A percentile compares a stretch with the other conserved stretches of the same genome.
These are phyloP conservation scores for Globisporangium uncinulatum DNA, from an alignment of 352 stramenopile genomes.

Conservation along the genomic window DNA sequence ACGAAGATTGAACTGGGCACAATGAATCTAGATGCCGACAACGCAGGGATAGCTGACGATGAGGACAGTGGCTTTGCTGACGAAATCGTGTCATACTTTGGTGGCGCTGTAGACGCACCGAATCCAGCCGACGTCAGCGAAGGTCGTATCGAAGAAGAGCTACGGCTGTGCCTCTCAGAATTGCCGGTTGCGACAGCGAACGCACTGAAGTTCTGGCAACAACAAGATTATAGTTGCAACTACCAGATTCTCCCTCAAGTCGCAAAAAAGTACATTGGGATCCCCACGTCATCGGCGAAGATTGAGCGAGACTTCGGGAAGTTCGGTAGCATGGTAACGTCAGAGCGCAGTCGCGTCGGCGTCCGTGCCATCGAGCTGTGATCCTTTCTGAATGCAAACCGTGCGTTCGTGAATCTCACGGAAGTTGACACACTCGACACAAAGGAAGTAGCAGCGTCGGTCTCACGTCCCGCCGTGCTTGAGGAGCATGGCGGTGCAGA, in stretches of 20 bases:
- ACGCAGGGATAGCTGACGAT: background rate
- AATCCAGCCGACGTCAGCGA: background rate
- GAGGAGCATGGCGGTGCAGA: too few species aligned
- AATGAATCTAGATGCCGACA: background rate
- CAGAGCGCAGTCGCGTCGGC: too few species aligned
- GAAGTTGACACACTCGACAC: too few species aligned
- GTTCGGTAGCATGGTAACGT: conserved; percentile 7
- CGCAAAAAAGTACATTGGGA: conserved; percentile 4
- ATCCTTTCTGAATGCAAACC: too few species aligned
- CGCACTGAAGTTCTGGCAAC: background rate
- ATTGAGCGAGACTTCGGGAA: conserved; percentile 13
- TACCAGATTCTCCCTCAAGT: conserved; percentile 6
- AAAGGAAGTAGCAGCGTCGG: too few species aligned
- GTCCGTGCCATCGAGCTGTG: too few species aligned
- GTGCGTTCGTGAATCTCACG: too few species aligned
- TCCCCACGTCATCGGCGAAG: conserved; percentile 9
- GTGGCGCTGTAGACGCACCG: background rate
- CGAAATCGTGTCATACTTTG: background rate
- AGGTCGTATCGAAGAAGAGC: background rate
- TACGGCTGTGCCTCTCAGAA: background rate
- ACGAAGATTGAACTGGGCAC: background rate
- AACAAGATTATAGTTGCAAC: background rate
- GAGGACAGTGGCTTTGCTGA: background rate
- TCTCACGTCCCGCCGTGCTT: too few species aligned
- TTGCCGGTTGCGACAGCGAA: background rate